phyloP scores from a whole-genome alignment of 495 filamentous ascomycete species.

The Lophium mytilinum region DNA sequence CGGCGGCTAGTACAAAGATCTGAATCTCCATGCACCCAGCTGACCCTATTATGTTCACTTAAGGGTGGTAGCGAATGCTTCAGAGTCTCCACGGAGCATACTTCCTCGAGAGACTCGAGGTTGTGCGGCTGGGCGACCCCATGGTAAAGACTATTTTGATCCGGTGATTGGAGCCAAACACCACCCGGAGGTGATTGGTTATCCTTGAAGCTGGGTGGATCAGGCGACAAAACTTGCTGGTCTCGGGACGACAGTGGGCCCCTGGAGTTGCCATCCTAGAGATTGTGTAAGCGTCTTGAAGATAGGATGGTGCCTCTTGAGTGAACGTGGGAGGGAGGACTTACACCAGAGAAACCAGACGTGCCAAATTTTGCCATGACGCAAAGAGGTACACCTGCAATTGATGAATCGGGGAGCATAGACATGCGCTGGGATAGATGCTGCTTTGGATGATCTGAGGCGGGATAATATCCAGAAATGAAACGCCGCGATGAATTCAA shows the following conservation, averaged over 20 bases:
- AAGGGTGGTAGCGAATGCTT: neutral
- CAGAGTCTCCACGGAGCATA: neutral
- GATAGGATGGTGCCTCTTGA: neutral
- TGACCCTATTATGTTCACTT: neutral
- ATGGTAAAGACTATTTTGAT: neutral
- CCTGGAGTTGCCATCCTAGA: neutral
- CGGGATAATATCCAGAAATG: neutral
- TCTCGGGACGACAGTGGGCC: neutral
- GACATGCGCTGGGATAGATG: conserved; percentile 1
- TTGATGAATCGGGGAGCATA: neutral
- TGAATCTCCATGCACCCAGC: neutral
- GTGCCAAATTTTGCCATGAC: neutral
- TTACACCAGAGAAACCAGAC: neutral
- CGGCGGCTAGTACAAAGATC: neutral
- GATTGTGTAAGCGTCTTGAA: neutral
- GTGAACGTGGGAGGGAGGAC: neutral
- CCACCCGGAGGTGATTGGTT: neutral
- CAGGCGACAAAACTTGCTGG: neutral
- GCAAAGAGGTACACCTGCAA: neutral
- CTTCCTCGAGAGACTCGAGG: neutral
- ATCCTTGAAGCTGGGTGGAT: neutral
- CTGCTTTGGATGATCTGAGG: neutral
- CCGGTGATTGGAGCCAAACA: neutral
- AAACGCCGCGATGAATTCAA: neutral
- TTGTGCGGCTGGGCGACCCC: neutral